phyloP scores from a whole-genome alignment of 169 alveolate species.

The Eimeria praecox region DNA sequence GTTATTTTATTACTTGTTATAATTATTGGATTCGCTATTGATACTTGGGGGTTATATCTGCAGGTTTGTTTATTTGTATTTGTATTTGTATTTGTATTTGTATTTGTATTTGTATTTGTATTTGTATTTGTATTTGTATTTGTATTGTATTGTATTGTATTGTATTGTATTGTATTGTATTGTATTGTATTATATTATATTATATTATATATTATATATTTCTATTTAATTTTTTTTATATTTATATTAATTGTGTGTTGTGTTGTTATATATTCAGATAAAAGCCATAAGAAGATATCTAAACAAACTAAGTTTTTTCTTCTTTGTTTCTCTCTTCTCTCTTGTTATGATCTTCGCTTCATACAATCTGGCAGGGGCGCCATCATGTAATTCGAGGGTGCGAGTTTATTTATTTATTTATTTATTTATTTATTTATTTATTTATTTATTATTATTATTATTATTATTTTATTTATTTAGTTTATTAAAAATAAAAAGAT shows the following conservation, averaged over 20 bases:
- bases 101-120: neutral
- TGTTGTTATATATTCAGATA: conserved; percentile 1
- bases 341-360: conserved; percentile 63
- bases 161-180: no score
- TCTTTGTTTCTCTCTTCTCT: neutral
- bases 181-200: no score
- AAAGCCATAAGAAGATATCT: conserved; percentile 35
- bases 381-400: conserved; percentile 67
- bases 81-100: neutral
- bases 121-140: neutral
- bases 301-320: neutral
- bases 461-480: neutral
- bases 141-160: neutral
- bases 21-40: neutral
- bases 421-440: neutral
- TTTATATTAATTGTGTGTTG: neutral
- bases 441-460: neutral
- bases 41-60: conserved; percentile 15
- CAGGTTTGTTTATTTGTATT: neutral
- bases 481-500: no score
- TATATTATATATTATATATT: no score
- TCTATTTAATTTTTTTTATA: neutral
- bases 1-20: neutral
- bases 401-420: neutral
- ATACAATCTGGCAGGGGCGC: conserved; percentile 41